Base-by-base conservation (phyloP, 176 grass and related monocot species). In the Ensete ventricosum region DNA sequence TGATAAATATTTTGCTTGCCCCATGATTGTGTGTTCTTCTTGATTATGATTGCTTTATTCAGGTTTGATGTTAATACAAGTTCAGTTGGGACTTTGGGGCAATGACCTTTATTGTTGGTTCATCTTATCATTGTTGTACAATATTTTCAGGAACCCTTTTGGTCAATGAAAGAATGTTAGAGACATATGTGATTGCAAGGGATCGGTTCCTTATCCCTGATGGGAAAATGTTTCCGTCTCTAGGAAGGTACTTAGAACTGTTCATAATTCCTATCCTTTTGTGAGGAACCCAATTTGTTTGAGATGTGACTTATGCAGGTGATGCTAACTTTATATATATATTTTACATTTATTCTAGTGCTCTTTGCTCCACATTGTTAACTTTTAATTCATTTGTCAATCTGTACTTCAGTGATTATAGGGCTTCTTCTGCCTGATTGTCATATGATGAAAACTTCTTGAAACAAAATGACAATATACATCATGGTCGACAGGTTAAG, bases 181-280 rank as follows among this genome's bases (percentile, higher is more conserved):
- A 99, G 88, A 89, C 96, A 16, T 99, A 99, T 75, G 67, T 99
- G 76, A 99, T 99, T 84, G 91, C 96, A 71, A 85, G 96, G 71
- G 96, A 99, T 77, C 88, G 91, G 83, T 95, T 99, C 86, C 96
- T 99, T 80, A 59, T 53, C 57, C 84, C 96, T 22, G 76, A 75
- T 88, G 96, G 96, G 76, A 95, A 91, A 87, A 91, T 99, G 91
- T 99, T 99, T 95, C 96, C 96, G 79, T 91, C 96, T 82, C 75
- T 90, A 11, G 96, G 96, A 87, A 91, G 91, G 96, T 99, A 85
- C 48, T 62, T 70, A 70, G 21, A 52, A 20, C 21, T 59, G 34
- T 71, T 17, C 29, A 19, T 11, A 70, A 10, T 76, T 52, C 69
- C 58, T 17, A 58, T 65, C 55, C 14, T 70, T 21, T 55, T 53